Conservation (phyloP, 768 basidiomycete species). For the Pleurotus salmoneostramineus region DNA sequence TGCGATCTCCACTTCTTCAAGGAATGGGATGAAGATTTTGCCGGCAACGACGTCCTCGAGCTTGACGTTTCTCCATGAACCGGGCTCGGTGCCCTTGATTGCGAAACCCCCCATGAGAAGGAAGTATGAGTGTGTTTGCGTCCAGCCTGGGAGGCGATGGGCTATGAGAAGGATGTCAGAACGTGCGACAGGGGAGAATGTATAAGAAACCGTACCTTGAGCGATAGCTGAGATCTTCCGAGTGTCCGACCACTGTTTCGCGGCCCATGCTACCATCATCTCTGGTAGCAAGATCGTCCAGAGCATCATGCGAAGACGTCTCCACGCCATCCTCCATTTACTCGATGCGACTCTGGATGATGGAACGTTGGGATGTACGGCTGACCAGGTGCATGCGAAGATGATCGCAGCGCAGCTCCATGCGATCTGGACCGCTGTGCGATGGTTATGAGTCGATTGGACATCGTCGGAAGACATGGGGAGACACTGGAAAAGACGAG, state of each 20-base stretch:
- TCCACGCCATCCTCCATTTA: background rate
- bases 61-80: background rate
- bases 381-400: constrained; percentile 23
- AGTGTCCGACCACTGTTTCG: constrained; percentile 17
- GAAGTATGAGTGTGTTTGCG: background rate
- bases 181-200: too few relatives aligned
- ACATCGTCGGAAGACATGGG: too few relatives aligned
- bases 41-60: too few relatives aligned
- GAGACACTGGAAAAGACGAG: too few relatives aligned
- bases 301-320: constrained; percentile 15
- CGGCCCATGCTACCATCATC: constrained; percentile 21
- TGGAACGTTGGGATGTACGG: constrained; percentile 25
- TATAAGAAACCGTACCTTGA: background rate
- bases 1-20: too few relatives aligned
- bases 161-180: too few relatives aligned
- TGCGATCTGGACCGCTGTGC: constrained; percentile 14
- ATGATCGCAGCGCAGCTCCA: constrained; percentile 22
- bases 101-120: background rate
- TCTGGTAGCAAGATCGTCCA: constrained; percentile 22
- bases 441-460: background rate
- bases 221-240: background rate
- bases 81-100: background rate
- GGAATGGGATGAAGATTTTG: too few relatives aligned
- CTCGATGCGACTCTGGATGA: background rate
- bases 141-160: background rate